Conservation (phyloP, 106 monocot genomes). For the Vanilla planifolia region DNA sequence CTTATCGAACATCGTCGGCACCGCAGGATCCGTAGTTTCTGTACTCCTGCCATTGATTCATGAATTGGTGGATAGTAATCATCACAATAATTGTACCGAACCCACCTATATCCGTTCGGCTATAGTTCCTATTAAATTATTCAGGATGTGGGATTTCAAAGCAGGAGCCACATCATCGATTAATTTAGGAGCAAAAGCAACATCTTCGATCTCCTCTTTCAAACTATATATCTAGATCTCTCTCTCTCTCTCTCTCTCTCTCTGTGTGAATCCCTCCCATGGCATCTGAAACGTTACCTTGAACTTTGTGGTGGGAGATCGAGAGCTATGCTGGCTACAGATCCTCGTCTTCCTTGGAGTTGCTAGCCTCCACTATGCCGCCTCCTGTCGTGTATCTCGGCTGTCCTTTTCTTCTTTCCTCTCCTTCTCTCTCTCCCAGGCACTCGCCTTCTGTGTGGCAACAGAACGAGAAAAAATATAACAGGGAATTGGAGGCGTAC, state of each 20-base stretch:
- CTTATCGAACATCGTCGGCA: neutral
- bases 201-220: neutral
- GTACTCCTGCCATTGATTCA: neutral
- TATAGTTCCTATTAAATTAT: too few species aligned
- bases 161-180: too few species aligned
- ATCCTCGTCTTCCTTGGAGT: conserved; percentile 37
- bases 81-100: neutral
- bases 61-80: neutral
- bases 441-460: conserved; percentile 54
- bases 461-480: conserved; percentile 20
- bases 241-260: neutral
- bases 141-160: too few species aligned
- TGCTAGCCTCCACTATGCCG: conserved; percentile 32
- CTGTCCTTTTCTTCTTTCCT: conserved; percentile 14
- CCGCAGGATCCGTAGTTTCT: too few species aligned
- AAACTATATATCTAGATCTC: neutral
- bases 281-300: neutral
- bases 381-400: conserved; percentile 13
- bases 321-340: conserved; percentile 13
- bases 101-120: too few species aligned
- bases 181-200: too few species aligned
- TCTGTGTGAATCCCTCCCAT: neutral
- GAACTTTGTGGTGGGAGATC: neutral
- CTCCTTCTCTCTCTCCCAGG: conserved; percentile 14
- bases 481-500: conserved; percentile 18